Base-by-base conservation (phyloP, 306 rosid species). In the Malus asiatica region DNA sequence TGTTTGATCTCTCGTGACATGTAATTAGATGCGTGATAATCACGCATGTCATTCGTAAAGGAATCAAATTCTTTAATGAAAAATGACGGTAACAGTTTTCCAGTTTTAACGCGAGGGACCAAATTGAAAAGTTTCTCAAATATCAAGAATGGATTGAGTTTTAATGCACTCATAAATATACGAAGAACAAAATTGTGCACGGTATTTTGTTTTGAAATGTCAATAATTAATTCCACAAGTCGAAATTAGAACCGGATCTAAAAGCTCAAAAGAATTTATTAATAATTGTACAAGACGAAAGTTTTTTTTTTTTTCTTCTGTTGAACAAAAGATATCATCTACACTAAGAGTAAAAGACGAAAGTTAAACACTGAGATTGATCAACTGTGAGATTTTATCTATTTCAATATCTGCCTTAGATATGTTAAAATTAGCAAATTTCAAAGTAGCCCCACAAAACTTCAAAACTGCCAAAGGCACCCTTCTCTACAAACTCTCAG, bases 401-500 rank as follows among this genome's bases (percentile, higher is more conserved):
- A 48, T 2, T 45, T 62, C 15, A n/a, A 16, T 33, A 38, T 18
- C 62, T 18, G 16, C 19, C 19, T 9, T 1, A 8, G 19, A 70
- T 1, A 29, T 18, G 45, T 25, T 63, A 30, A 29, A 74, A 45
- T 30, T 45, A 63, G 70, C 27, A 46, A 29, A 48, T 12, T 45
- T 16, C 55, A 48, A 48, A 35, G 11, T 18, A 61, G 48, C 22
- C 22, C 77, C 70, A 13, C 70, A 74, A 74, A 61, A 61, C 62
- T 61, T 74, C 70, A 74, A 74, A 62, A 45, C 12, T 45, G 20
- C 70, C 11, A 45, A 45, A 20, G 46, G 60, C 32, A 62, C 70
- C 77, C 77, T 74, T 74, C 48, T 45, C 48, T 13, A 20, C 44
- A 62, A 62, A 46, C 70, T 60, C 77, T 60, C 45, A 14, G 35